A percentile compares a stretch with the other conserved stretches of the same genome.
These are phyloP conservation scores for Mycotypha africana DNA, from an alignment of 371 early-diverging fungal genomes.

Conservation along the genomic window DNA sequence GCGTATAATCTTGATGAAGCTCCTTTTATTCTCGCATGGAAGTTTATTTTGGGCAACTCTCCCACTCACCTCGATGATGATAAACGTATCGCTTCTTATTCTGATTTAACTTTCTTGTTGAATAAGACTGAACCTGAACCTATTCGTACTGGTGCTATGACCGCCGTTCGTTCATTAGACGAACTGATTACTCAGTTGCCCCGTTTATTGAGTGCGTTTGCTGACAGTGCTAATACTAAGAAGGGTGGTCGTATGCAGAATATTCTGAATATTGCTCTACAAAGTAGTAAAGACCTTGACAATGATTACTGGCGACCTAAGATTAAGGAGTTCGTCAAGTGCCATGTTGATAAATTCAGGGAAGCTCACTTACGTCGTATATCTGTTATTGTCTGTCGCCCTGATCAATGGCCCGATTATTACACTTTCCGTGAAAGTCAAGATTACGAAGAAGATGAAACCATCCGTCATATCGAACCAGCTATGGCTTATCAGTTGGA, in stretches of 20 bases:
- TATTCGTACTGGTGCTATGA: conserved; percentile 66
- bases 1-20: conserved; percentile 67
- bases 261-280: conserved; percentile 77
- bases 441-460: conserved; percentile 85
- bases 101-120: conserved; percentile 66
- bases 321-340: conserved; percentile 53
- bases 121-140: conserved; percentile 62
- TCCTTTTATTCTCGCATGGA: conserved; percentile 77
- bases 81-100: conserved; percentile 70
- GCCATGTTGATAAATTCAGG: conserved; percentile 58
- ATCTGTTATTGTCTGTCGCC: conserved; percentile 83
- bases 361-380: conserved; percentile 81
- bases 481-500: conserved; percentile 97
- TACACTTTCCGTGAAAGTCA: conserved; percentile 92
- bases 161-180: conserved; percentile 48
- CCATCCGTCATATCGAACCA: conserved; percentile 97
- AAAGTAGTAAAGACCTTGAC: conserved; percentile 53
- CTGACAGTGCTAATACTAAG: conserved; percentile 37
- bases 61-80: conserved; percentile 38
- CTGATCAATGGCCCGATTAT: conserved; percentile 82
- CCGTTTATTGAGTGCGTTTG: conserved; percentile 50
- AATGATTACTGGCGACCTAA: conserved; percentile 61
- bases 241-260: conserved; percentile 52
- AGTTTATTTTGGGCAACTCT: conserved; percentile 66
- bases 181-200: conserved; percentile 49